Base-by-base conservation (phyloP, 1,284 basidiomycete species). In the Hortiboletus rubellus region DNA sequence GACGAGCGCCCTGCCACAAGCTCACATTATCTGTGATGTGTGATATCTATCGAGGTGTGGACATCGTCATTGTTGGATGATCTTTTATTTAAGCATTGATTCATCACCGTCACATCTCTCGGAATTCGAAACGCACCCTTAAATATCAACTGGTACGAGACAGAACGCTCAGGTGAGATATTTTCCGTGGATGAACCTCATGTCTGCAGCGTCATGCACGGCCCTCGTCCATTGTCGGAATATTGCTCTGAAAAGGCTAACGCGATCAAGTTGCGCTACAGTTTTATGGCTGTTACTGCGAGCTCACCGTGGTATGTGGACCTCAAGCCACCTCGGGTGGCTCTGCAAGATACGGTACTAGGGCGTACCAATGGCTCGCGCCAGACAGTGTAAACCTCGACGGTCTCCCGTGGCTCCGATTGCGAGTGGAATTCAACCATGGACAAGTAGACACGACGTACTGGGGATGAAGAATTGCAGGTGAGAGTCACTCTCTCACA, bases 1-100 rank as follows among this genome's bases (percentile, higher is more conserved):
- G 40, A 24, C 12, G 18, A 24, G 36, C 5, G 5, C 3, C 14
- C 5, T 14, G 17, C 41, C 15, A 31, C 24, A 30, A 11, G 15
- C 41, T 14, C 37, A 5, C 24, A 3, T 22, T 48, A 4, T 27
- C 27, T 27, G 50, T 48, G 42, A 47, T 15, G 14, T 33, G 42
- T 52, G 50, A 31, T 48, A 37, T 18, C 44, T 24, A 48, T 31
- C 43, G 34, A 47, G 27, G 14, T 49, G 52, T 53, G 52, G 52
- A 52, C 44, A 5, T 12, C 7, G 30, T 11, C 27, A 33, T 24
- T 48, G 46, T 47, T 46, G 27, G 3, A 17, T 22, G 33, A 27
- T 27, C 14, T 12, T 17, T 4, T 48, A 31, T 48, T 37, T 36
- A 15, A 52, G 11, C 11, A n/a, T 14, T 24, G 2, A 15, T 18